Evolutionary conservation across 352 stramenopile genomes (phyloP).

Genomic region (Phytophthora citricola): DNA sequence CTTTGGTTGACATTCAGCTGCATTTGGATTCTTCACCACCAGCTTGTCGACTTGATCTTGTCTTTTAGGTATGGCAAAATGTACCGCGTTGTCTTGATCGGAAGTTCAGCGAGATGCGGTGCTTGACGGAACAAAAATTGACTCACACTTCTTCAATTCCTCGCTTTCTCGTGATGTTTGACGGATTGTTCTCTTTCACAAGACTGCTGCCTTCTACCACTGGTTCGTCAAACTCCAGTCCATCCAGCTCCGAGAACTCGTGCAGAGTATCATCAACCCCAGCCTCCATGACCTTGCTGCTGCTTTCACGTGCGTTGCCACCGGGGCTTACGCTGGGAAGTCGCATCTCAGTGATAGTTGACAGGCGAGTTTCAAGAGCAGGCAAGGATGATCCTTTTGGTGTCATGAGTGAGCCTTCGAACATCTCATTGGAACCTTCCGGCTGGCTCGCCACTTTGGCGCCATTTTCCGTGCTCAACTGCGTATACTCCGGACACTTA

Average conservation of each 20-base stretch:
- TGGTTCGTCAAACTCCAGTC: slow-evolving; percentile 79
- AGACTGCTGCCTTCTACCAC: slow-evolving; percentile 59
- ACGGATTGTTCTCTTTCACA: slow-evolving; percentile 74
- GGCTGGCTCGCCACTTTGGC: background rate
- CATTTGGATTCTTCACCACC: slow-evolving; percentile 3
- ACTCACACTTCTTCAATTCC: slow-evolving; percentile 70
- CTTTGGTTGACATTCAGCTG: slow-evolving; percentile 8
- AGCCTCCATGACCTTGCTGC: slow-evolving; percentile 28
- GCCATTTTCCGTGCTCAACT: slow-evolving; percentile 7
- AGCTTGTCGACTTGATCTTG: too few species aligned
- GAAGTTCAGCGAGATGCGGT: slow-evolving; percentile 16
- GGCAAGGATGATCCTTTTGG: slow-evolving; percentile 18
- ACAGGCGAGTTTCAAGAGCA: slow-evolving; percentile 20
- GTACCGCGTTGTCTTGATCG: slow-evolving; percentile 17
- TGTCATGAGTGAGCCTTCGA: slow-evolving; percentile 14
- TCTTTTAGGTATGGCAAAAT: slow-evolving; percentile 17
- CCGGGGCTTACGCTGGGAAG: slow-evolving; percentile 19
- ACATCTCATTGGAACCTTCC: slow-evolving; percentile 13
- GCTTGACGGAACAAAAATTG: slow-evolving; percentile 1
- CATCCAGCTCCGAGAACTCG: slow-evolving; percentile 78
- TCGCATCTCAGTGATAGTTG: slow-evolving; percentile 21
- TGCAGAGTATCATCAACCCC: slow-evolving; percentile 69
- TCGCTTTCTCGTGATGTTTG: slow-evolving; percentile 61
- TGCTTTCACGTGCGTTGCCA: slow-evolving; percentile 11
- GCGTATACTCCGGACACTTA: slow-evolving; percentile 6